Conservation (phyloP, 2,329 filamentous ascomycete genomes). For the Hypoxylon sp. region DNA sequence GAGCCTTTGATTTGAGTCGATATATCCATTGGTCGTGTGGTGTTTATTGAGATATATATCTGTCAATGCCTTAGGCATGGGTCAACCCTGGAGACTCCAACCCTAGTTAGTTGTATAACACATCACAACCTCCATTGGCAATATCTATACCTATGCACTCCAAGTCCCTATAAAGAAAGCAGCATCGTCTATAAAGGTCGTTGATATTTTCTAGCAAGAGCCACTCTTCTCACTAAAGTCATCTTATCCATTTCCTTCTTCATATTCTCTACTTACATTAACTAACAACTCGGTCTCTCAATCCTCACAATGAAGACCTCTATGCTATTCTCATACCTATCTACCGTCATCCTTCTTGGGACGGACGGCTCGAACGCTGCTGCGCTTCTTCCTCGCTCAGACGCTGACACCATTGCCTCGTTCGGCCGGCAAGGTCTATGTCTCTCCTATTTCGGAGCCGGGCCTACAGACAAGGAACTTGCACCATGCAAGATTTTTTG, state of each 20-base stretch:
- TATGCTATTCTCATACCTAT: slow-evolving; percentile 22
- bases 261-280: not conserved
- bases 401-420: slow-evolving; percentile 40
- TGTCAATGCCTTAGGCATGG: not conserved
- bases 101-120: not conserved
- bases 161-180: not conserved
- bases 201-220: not conserved
- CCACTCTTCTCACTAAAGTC: not conserved
- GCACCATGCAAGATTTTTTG: slow-evolving; percentile 39
- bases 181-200: not conserved
- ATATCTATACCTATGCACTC: not conserved
- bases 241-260: not conserved
- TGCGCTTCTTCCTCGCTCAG: slow-evolving; percentile 31
- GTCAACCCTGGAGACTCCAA: not conserved
- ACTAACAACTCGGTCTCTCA: not conserved
- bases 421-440: slow-evolving; percentile 42
- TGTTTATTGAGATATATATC: slow-evolving; percentile 1
- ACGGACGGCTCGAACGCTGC: slow-evolving; percentile 9
- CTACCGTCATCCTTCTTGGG: slow-evolving; percentile 18
- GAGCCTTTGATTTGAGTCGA: not conserved
- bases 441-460: slow-evolving; percentile 37
- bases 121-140: not conserved
- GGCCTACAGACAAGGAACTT: slow-evolving; percentile 35
- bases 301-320: slow-evolving; percentile 27
- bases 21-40: not conserved